A percentile compares a stretch with the other conserved stretches of the same genome.
Evolutionary conservation across 352 stramenopile species (phyloP).

Genomic region (Thalassiosira livingstoniorum): DNA sequence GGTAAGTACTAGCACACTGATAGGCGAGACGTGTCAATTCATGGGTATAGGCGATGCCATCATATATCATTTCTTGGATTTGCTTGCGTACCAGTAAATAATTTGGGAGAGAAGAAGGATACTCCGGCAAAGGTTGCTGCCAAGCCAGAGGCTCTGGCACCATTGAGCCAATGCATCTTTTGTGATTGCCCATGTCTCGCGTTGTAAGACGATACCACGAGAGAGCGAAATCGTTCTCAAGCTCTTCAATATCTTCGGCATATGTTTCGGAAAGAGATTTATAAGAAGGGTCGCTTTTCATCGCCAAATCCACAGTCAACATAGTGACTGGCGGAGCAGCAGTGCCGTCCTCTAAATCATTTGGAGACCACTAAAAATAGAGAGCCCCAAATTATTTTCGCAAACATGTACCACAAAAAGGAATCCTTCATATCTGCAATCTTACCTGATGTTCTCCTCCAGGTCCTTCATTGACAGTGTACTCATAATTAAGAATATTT

Average conservation of each 20-base stretch:
- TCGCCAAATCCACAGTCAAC: constrained; percentile 15
- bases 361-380: background rate
- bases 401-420: background rate
- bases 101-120: background rate
- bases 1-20: constrained; percentile 28
- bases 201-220: constrained; percentile 11
- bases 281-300: background rate
- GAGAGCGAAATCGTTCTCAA: background rate
- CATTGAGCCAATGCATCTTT: constrained; percentile 69
- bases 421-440: background rate
- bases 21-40: constrained; percentile 27
- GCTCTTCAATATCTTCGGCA: background rate
- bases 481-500: constrained; percentile 20
- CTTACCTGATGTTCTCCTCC: background rate
- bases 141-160: background rate
- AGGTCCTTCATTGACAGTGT: background rate
- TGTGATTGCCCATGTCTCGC: constrained; percentile 72
- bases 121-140: background rate
- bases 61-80: background rate
- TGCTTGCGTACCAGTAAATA: background rate
- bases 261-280: background rate
- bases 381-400: background rate
- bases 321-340: constrained; percentile 9
- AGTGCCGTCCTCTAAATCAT: background rate
- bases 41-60: background rate